Base-by-base conservation (phyloP, 768 basidiomycete species). In the Lactarius sp. region DNA sequence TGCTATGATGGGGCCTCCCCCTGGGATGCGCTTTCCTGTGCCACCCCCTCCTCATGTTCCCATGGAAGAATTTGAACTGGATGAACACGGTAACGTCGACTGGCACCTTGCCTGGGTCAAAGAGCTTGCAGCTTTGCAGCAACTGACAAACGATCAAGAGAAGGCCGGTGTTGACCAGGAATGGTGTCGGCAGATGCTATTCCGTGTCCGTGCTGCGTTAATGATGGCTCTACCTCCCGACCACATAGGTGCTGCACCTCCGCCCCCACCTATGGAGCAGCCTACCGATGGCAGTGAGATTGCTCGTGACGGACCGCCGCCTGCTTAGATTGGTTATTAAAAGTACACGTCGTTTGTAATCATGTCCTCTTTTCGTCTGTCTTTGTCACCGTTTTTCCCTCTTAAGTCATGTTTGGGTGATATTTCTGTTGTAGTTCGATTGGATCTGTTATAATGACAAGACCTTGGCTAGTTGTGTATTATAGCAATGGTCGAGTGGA, bases 141-240 rank as follows among this genome's bases (percentile, higher is more conserved):
- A 87, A 66, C 76, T 91, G n/a, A 88, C 92, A 0, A 80, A 75
- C 9, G 87, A 92, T 69, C 91, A 92, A 71, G 89, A 93, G 72
- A 92, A 91, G 75, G 83, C 84, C 20, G 87, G 87, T 36, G 86
- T 82, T 3, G 89, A 90, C 56, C 85, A 84, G 51, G 91, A 93
- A 66, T 94, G 91, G 91, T 94, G 86, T 69, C 78, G 87, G 66
- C 86, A 89, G 83, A 92, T 93, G 90, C 71, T 92, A 9, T 79
- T 89, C 70, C 84, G 88, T n/a, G 84, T 92, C 49, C 79, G 91
- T 59, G 80, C 80, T 50, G 87, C 87, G 18, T 77, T 92, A 66
- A 84, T 91, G 83, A 83, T 68, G 66, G 47, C 77, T 39, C 66
- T 71, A 22, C 66, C 60, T n/a, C 61, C 61, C 20, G 69, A 69